These are phyloP conservation scores for Lumnitzera racemosa DNA, from an alignment of 345 rosid species.

Conservation along the genomic window DNA sequence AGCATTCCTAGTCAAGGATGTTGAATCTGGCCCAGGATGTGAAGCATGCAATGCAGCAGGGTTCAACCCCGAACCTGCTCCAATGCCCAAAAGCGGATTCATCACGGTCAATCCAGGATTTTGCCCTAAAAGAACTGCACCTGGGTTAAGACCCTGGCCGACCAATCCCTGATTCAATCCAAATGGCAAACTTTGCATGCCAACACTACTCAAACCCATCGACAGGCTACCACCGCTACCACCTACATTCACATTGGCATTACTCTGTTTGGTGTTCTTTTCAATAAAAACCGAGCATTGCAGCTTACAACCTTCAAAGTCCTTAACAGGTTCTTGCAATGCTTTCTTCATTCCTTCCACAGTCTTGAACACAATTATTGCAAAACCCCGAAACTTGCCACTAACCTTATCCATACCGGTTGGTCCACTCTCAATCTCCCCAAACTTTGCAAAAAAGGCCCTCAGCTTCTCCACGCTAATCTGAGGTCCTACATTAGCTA, in stretches of 20 bases:
- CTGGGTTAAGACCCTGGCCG: constrained; percentile 6
- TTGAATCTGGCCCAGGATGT: background rate
- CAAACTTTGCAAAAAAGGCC: constrained; percentile 45
- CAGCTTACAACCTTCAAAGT: constrained; percentile 51
- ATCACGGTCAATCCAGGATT: constrained; percentile 9
- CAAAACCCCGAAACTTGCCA: constrained; percentile 70
- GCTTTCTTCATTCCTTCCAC: constrained; percentile 58
- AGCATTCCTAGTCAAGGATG: background rate
- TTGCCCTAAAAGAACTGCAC: constrained; percentile 6
- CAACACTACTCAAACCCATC: background rate
- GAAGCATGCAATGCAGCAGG: background rate
- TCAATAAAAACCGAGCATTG: constrained; percentile 65
- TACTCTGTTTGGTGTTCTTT: constrained; percentile 40
- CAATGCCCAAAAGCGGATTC: constrained; percentile 9
- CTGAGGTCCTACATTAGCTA: constrained; percentile 55
- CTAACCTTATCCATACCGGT: constrained; percentile 62
- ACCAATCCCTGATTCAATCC: constrained; percentile 9
- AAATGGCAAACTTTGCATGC: constrained; percentile 6
- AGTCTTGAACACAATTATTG: constrained; percentile 52
- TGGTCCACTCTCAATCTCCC: constrained; percentile 83
- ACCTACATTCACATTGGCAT: constrained; percentile 20
- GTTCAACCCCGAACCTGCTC: too few relatives aligned
- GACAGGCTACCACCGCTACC: constrained; percentile 4
- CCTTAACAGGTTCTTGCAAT: constrained; percentile 68
- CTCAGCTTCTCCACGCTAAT: constrained; percentile 42